A percentile compares a stretch with the other conserved stretches of the same genome.
Conservation (phyloP, 495 filamentous ascomycete genomes). For the Friedmanniomyces endolithicus region DNA sequence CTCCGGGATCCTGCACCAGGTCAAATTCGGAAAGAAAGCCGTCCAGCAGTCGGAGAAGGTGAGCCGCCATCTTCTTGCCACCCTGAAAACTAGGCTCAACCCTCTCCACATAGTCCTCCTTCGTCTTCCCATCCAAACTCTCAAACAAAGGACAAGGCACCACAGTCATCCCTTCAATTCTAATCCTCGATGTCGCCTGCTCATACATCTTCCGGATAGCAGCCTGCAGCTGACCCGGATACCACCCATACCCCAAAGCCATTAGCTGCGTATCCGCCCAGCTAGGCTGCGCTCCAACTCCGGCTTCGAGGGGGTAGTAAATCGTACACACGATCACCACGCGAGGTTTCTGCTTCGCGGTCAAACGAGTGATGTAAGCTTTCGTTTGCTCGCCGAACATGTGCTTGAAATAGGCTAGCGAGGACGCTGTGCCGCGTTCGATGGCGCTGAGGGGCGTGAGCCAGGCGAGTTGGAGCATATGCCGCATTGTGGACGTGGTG, state of each 20-base stretch:
- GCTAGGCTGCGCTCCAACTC: conserved; percentile 14
- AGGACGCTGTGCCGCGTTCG: conserved; percentile 19
- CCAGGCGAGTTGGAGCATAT: conserved; percentile 26
- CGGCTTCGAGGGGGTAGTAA: conserved; percentile 26
- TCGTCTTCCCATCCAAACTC: conserved; percentile 23
- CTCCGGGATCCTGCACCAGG: too few relatives aligned
- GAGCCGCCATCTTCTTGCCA: conserved; percentile 25
- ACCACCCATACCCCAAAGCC: conserved; percentile 20
- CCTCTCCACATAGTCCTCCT: conserved; percentile 22
- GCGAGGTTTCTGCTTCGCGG: conserved; percentile 23
- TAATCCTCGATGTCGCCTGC: conserved; percentile 20
- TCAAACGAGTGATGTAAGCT: conserved; percentile 17
- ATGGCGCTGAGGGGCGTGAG: conserved; percentile 17
- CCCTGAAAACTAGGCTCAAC: conserved; percentile 27
- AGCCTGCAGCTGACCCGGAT: conserved; percentile 23
- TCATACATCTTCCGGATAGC: conserved; percentile 27
- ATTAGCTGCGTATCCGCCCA: conserved; percentile 26
- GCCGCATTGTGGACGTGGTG: conserved; percentile 14
- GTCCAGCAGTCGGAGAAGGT: conserved; percentile 1
- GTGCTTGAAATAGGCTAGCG: conserved; percentile 21
- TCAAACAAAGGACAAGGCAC: conserved; percentile 25
- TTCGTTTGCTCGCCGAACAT: conserved; percentile 21
- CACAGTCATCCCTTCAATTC: conserved; percentile 22
- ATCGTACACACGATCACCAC: conserved; percentile 29
- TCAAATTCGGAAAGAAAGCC: neutral